Evolutionary conservation across 2,329 filamentous ascomycete genomes (phyloP).

Genomic region (Curvularia sp.): DNA sequence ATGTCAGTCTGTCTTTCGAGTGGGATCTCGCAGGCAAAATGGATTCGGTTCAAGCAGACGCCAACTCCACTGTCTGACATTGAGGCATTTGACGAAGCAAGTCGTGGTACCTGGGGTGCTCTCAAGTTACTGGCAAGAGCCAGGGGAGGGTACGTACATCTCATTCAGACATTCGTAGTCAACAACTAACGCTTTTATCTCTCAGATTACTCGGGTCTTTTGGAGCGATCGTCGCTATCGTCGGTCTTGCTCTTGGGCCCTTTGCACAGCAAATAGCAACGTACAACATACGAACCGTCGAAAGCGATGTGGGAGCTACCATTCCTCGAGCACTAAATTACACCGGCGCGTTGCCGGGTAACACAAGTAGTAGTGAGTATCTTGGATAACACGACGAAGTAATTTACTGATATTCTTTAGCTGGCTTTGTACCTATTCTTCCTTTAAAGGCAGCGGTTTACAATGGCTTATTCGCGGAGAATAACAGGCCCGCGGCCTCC

Average conservation of each 20-base stretch:
- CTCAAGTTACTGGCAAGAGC: slow-evolving; percentile 16
- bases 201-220: slow-evolving; percentile 20
- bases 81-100: slow-evolving; percentile 23
- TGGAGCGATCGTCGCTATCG: slow-evolving; percentile 19
- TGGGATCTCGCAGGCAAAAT: slow-evolving; percentile 24
- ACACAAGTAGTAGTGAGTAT: slow-evolving; percentile 24
- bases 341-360: slow-evolving; percentile 15
- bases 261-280: slow-evolving; percentile 24
- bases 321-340: slow-evolving; percentile 22
- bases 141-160: slow-evolving; percentile 18
- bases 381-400: neutral
- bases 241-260: slow-evolving; percentile 20
- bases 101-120: slow-evolving; percentile 22
- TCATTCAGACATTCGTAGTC: too few species aligned
- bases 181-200: slow-evolving; percentile 6
- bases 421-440: slow-evolving; percentile 22
- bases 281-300: slow-evolving; percentile 20
- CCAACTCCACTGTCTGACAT: slow-evolving; percentile 19
- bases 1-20: slow-evolving; percentile 23
- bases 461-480: slow-evolving; percentile 24
- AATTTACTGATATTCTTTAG: slow-evolving; percentile 6
- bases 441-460: slow-evolving; percentile 23
- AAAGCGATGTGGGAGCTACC: slow-evolving; percentile 19
- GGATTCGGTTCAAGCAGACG: slow-evolving; percentile 20
- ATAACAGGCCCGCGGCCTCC: slow-evolving; percentile 22